Base-by-base conservation (phyloP, 495 filamentous ascomycete genomes). In the Hypoxylon cercidicola region DNA sequence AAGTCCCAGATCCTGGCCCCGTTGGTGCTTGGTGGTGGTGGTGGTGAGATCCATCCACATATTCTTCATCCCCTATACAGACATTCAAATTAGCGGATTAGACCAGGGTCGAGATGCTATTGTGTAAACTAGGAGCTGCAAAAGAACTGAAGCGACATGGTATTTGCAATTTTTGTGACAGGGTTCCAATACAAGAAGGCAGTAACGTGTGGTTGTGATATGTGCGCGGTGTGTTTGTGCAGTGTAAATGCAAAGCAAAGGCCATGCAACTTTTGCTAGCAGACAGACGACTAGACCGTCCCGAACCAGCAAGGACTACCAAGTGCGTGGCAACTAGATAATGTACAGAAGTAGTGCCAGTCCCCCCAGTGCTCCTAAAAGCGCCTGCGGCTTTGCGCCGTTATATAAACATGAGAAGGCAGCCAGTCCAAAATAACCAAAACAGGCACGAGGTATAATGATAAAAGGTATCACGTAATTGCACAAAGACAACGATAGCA, bases 1-100 rank as follows among this genome's bases (percentile, higher is more conserved):
- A 30, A 34, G 55, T 66, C 52, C 62, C 67, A 37, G 62, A 66
- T 51, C 59, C 71, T 73, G 70, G 73, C 72, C 70, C 75, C 68
- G 51, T 73, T 49, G 60, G 82, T 70, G 68, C 79, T 69, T 78
- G 81, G 60, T 89, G 88, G 62, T 89, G 88, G 64, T 90, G 88
- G 53, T 87, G 84, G 60, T 85, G 84, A 63, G 84, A 78, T 45
- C 78, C 80, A 67, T 85, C 82, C 60, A 76, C 74, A 72, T 88
- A 73, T 58, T 85, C 78, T 66, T 78, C 82, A 72, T 83, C 84
- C 46, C 75, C 79, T 88, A 46, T 62, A 59, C 50, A 72, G 54
- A 64, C 23, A 60, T 34, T 53, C 55, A 52, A 64, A 65, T 73
- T 68, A 73, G 71, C 68, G 60, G 67, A 66, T 43, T 68, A 62